These are phyloP conservation scores for Lophiotrema nucula DNA, from an alignment of 495 filamentous ascomycete genomes.

Conservation along the genomic window DNA sequence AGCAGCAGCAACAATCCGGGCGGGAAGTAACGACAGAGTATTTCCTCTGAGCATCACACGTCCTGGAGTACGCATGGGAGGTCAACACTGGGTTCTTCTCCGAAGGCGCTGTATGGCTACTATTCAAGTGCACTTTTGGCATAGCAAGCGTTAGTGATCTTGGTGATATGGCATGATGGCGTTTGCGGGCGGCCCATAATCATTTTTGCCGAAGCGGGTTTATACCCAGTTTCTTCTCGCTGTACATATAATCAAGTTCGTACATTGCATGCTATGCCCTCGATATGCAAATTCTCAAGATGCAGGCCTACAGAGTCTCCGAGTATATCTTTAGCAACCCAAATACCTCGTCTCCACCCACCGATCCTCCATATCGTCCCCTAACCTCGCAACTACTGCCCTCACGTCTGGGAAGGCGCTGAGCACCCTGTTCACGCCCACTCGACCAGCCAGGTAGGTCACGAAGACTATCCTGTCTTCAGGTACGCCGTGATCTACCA, in stretches of 20 bases:
- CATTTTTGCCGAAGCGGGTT: too few relatives aligned
- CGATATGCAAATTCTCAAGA: too few relatives aligned
- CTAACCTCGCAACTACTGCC: slow-evolving; percentile 77
- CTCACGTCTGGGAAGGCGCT: slow-evolving; percentile 83
- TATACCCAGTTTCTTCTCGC: too few relatives aligned
- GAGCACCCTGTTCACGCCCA: slow-evolving; percentile 75
- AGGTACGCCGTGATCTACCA: slow-evolving; percentile 90
- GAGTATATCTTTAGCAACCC: slow-evolving; percentile 70
- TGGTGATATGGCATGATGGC: not conserved
- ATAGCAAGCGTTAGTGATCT: not conserved
- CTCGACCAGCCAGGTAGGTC: slow-evolving; percentile 77
- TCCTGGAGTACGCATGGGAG: too few relatives aligned
- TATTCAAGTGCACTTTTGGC: not conserved
- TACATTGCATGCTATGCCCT: too few relatives aligned
- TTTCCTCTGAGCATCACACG: slow-evolving; percentile 61
- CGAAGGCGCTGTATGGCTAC: not conserved
- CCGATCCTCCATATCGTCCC: slow-evolving; percentile 69
- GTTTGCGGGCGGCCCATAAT: not conserved
- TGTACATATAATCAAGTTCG: too few relatives aligned
- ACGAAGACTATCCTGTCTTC: slow-evolving; percentile 85
- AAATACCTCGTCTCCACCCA: slow-evolving; percentile 85
- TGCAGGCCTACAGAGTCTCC: too few relatives aligned
- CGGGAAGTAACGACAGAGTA: slow-evolving; percentile 70
- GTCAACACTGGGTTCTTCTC: too few relatives aligned
- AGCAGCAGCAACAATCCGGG: slow-evolving; percentile 68